Evolutionary conservation across 2,329 filamentous ascomycete species (phyloP).

Genomic region (Stagonosporopsis tanaceti): DNA sequence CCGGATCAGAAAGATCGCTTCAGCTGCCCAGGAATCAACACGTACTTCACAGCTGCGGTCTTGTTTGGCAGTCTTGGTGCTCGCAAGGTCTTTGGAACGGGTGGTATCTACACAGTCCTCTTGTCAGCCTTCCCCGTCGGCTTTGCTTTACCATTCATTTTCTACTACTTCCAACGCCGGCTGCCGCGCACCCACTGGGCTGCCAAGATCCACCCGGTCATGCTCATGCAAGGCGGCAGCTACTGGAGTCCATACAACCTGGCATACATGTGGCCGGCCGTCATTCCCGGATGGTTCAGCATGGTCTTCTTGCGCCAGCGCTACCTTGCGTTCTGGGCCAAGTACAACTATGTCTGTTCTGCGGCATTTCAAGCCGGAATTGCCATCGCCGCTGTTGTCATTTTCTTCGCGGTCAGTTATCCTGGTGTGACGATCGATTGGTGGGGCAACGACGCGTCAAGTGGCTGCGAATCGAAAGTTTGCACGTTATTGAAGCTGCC

Average conservation of each 20-base stretch:
- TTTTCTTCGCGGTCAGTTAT: conserved; percentile 63
- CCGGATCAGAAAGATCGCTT: conserved; percentile 50
- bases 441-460: conserved; percentile 39
- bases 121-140: conserved; percentile 62
- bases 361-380: conserved; percentile 61
- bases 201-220: conserved; percentile 40
- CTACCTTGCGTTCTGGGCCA: conserved; percentile 60
- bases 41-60: conserved; percentile 65
- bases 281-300: conserved; percentile 48
- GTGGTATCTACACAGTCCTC: conserved; percentile 59
- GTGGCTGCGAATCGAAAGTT: not conserved
- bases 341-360: conserved; percentile 65
- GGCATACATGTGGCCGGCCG: conserved; percentile 58
- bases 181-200: conserved; percentile 2
- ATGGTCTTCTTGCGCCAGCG: conserved; percentile 55
- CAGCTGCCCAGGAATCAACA: conserved; percentile 62
- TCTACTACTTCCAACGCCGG: conserved; percentile 36
- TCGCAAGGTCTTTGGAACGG: conserved; percentile 58
- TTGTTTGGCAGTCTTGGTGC: conserved; percentile 65
- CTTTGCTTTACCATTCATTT: conserved; percentile 54
- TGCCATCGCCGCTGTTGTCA: conserved; percentile 61
- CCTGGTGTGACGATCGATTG: conserved; percentile 52
- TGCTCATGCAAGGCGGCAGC: conserved; percentile 15
- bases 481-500: not conserved
- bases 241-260: conserved; percentile 54